These are phyloP conservation scores for Sphaerulina vaccinii DNA, from an alignment of 2,329 filamentous ascomycete genomes.

Conservation along the genomic window DNA sequence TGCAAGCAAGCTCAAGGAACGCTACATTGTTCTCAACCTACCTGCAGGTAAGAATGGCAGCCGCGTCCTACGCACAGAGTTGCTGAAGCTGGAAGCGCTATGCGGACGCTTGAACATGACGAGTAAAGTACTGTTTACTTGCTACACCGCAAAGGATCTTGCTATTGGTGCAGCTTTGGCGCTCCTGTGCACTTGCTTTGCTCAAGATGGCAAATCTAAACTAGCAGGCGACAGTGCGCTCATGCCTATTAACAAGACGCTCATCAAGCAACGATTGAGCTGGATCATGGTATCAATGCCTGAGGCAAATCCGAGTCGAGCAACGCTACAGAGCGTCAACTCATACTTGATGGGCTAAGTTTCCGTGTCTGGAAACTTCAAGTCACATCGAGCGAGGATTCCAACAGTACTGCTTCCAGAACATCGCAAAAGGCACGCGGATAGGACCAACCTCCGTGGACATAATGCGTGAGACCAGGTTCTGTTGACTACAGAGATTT, in stretches of 20 bases:
- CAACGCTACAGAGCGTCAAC: constrained; percentile 88
- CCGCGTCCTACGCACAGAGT: constrained; percentile 71
- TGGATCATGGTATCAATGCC: constrained; percentile 78
- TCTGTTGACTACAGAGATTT: no score
- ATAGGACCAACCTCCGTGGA: no score
- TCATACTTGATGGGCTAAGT: constrained; percentile 69
- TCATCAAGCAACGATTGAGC: constrained; percentile 75
- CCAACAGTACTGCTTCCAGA: not conserved
- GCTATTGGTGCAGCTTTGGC: constrained; percentile 76
- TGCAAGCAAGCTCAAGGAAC: constrained; percentile 41
- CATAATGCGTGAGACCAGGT: no score
- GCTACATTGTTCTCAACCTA: constrained; percentile 61
- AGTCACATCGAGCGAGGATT: no score
- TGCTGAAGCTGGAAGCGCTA: constrained; percentile 55
- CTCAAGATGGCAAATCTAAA: constrained; percentile 55
- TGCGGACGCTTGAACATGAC: constrained; percentile 3
- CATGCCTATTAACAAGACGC: constrained; percentile 61
- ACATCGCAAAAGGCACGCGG: no score
- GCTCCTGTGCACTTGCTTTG: constrained; percentile 70
- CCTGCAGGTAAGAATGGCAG: constrained; percentile 74
- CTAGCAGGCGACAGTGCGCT: not conserved
- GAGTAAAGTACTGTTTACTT: constrained; percentile 58
- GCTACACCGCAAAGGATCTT: constrained; percentile 75
- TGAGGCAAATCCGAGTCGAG: constrained; percentile 76
- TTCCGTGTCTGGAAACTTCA: no score